Percentiles rank a stretch among this genome's conserved stretches.
phyloP scores from a whole-genome alignment of 148 eudicot species.

The Salicornia ramosissima region DNA sequence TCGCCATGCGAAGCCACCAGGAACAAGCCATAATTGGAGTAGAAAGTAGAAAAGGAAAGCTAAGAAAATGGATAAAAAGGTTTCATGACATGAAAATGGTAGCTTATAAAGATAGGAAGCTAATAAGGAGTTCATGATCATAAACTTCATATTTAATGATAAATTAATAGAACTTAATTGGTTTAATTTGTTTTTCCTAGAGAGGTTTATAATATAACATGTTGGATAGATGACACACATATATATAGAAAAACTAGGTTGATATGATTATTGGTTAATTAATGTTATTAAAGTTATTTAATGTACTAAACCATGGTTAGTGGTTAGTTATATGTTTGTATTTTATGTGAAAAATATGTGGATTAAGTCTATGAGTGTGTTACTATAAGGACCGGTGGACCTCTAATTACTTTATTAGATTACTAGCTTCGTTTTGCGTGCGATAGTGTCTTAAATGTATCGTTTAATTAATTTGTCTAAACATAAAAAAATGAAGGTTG shows the following conservation, averaged over 20 bases:
- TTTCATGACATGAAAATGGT: conserved; percentile 26
- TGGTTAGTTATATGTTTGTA: neutral
- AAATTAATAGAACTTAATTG: conserved; percentile 7
- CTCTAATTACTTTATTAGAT: conserved; percentile 6
- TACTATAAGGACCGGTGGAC: conserved; percentile 7
- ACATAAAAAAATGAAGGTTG: no score
- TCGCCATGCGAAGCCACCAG: conserved; percentile 85
- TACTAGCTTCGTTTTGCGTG: no score
- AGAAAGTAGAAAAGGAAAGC: conserved; percentile 33
- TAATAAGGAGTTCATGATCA: conserved; percentile 31
- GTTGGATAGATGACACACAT: conserved; percentile 22
- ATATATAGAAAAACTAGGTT: conserved; percentile 29
- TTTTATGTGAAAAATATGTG: conserved; percentile 10
- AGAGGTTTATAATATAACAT: conserved; percentile 33
- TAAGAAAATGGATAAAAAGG: conserved; percentile 29
- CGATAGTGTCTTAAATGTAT: no score
- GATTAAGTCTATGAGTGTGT: conserved; percentile 1
- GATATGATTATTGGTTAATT: conserved; percentile 24
- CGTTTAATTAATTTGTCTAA: no score
- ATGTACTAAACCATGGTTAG: conserved; percentile 26
- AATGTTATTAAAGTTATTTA: conserved; percentile 3
- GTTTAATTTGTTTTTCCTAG: neutral
- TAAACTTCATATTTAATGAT: conserved; percentile 12
- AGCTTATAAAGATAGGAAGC: conserved; percentile 25
- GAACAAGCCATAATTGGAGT: conserved; percentile 47